These are phyloP conservation scores for Pugionium dolabratum DNA, from an alignment of 345 rosid species.

Conservation along the genomic window DNA sequence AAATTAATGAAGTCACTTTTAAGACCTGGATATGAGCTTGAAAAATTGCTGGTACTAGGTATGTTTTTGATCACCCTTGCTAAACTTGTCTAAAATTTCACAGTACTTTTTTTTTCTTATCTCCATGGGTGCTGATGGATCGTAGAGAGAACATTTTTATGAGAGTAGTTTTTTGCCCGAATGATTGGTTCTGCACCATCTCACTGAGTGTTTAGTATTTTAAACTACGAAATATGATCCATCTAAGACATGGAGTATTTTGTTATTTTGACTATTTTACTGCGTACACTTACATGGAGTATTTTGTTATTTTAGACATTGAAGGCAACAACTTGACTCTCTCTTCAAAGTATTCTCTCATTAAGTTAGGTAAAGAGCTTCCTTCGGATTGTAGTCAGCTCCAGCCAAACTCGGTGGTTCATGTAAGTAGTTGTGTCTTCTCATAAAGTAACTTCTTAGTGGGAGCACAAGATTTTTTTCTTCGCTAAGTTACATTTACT, in stretches of 20 bases:
- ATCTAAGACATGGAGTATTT: too few species aligned
- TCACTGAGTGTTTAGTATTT: too few species aligned
- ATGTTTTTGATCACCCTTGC: constrained; percentile 30
- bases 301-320: constrained; percentile 54
- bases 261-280: too few species aligned
- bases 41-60: constrained; percentile 85
- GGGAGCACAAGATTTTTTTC: not conserved
- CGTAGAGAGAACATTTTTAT: not conserved
- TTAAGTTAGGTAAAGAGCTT: constrained; percentile 60
- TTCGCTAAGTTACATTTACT: constrained; percentile 5
- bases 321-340: constrained; percentile 72
- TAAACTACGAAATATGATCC: too few species aligned
- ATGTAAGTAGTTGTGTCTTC: constrained; percentile 54
- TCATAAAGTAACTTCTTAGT: constrained; percentile 18
- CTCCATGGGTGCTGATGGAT: not conserved
- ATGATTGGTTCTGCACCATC: not conserved
- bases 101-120: not conserved
- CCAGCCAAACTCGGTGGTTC: constrained; percentile 60
- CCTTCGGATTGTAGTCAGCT: constrained; percentile 71
- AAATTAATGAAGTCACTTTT: constrained; percentile 58
- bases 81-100: constrained; percentile 9
- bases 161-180: constrained; percentile 3
- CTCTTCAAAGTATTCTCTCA: constrained; percentile 80
- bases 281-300: not conserved
- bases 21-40: constrained; percentile 85